These are phyloP conservation scores for Hypoxylon sp. DNA, from an alignment of 2,329 filamentous ascomycete genomes.

Conservation along the genomic window DNA sequence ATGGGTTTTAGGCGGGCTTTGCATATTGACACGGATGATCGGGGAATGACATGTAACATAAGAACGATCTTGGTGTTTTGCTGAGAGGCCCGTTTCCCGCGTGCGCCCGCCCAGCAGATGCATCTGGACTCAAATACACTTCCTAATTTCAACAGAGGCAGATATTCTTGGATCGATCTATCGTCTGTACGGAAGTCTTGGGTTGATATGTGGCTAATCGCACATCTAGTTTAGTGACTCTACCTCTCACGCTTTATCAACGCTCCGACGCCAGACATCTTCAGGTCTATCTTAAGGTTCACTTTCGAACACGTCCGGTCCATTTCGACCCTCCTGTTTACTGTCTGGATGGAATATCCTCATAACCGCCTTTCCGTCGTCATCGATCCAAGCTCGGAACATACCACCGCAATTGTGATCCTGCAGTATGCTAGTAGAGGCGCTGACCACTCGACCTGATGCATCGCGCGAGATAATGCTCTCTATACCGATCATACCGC, in stretches of 20 bases:
- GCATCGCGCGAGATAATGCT: constrained; percentile 63
- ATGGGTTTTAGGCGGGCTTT: constrained; percentile 45
- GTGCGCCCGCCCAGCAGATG: constrained; percentile 34
- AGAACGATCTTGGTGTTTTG: constrained; percentile 37
- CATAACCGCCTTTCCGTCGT: constrained; percentile 69
- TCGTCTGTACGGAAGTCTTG: constrained; percentile 3
- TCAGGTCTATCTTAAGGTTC: constrained; percentile 29
- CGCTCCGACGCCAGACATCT: constrained; percentile 22
- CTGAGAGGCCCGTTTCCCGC: constrained; percentile 14
- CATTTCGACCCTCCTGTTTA: neutral
- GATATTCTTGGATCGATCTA: neutral
- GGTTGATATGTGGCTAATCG: constrained; percentile 19
- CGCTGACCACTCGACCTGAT: constrained; percentile 59
- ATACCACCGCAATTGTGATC: constrained; percentile 91
- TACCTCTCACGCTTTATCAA: constrained; percentile 30
- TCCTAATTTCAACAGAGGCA: constrained; percentile 45
- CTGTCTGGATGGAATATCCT: constrained; percentile 68
- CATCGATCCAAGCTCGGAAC: constrained; percentile 84
- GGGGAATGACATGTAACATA: constrained; percentile 52
- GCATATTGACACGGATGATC: constrained; percentile 44
- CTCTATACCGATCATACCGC: constrained; percentile 88
- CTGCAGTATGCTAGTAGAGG: constrained; percentile 71
- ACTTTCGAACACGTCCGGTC: neutral
- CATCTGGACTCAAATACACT: constrained; percentile 45
- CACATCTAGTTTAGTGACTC: constrained; percentile 33